These are phyloP conservation scores for Massospora cicadina DNA, from an alignment of 371 early-diverging fungal species.

Conservation along the genomic window DNA sequence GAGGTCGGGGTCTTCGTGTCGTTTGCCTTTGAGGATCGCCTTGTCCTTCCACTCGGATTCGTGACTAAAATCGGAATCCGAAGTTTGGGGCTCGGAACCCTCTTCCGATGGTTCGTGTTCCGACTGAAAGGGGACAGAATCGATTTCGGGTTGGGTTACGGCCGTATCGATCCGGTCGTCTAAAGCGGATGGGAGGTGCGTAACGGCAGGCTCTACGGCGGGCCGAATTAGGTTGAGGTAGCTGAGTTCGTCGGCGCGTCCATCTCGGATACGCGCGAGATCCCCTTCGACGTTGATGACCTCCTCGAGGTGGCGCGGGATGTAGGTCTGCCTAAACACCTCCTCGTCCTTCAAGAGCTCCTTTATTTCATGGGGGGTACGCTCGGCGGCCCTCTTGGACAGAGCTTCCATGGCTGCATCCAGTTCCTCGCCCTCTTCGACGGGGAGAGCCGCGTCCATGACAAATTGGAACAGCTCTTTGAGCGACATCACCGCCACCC, in stretches of 20 bases:
- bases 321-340: conserved; percentile 79
- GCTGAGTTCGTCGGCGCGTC: conserved; percentile 45
- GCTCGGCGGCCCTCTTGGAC: conserved; percentile 12
- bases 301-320: conserved; percentile 83
- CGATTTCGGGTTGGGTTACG: not conserved
- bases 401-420: conserved; percentile 24
- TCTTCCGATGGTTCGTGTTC: not conserved
- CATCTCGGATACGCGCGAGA: conserved; percentile 46
- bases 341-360: conserved; percentile 44
- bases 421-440: conserved; percentile 35
- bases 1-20: conserved; percentile 68
- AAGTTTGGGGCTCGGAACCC: not conserved
- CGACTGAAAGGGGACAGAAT: not conserved
- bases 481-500: conserved; percentile 59
- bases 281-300: conserved; percentile 80
- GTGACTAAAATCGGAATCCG: conserved; percentile 19
- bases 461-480: conserved; percentile 85
- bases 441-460: conserved; percentile 37
- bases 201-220: not conserved
- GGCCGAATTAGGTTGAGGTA: conserved; percentile 1
- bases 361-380: conserved; percentile 18
- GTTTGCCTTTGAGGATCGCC: conserved; percentile 33
- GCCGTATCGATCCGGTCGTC: not conserved
- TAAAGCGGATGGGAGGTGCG: not conserved
- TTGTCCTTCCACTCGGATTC: conserved; percentile 23